Conservation (phyloP, 495 filamentous ascomycete species). For the Aspergillus nidulans region DNA sequence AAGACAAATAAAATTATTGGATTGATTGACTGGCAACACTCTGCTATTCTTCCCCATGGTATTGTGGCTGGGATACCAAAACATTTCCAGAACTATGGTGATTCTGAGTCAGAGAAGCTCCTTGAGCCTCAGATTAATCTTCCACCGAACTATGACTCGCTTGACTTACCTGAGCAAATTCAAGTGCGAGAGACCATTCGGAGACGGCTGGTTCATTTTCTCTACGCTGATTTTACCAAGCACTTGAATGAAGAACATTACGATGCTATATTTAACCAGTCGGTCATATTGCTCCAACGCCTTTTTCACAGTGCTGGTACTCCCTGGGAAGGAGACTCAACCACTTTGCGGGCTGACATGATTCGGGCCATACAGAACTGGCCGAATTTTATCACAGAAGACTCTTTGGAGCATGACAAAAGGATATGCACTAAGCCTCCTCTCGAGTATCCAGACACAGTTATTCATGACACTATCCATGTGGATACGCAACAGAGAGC, state of each 20-base stretch:
- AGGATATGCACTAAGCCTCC: constrained; percentile 4
- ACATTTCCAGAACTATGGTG: constrained; percentile 27
- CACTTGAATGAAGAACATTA: constrained; percentile 23
- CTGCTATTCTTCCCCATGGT: constrained; percentile 25
- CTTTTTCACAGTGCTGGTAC: constrained; percentile 19
- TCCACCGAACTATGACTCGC: constrained; percentile 17
- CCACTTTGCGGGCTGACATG: constrained; percentile 21
- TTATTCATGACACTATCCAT: constrained; percentile 16
- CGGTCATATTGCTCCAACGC: constrained; percentile 21
- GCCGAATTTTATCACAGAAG: not conserved
- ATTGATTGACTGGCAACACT: constrained; percentile 34
- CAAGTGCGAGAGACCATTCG: constrained; percentile 11
- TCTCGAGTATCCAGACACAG: constrained; percentile 13
- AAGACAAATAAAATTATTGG: constrained; percentile 22
- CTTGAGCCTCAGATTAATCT: constrained; percentile 13
- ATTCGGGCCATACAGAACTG: constrained; percentile 18
- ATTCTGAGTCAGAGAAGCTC: constrained; percentile 20
- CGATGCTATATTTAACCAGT: constrained; percentile 21
- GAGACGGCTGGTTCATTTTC: constrained; percentile 22
- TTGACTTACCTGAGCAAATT: constrained; percentile 11
- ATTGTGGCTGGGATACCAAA: constrained; percentile 28
- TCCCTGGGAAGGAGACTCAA: constrained; percentile 29
- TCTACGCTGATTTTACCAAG: constrained; percentile 21
- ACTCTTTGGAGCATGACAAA: not conserved
- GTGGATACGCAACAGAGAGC: constrained; percentile 21